Evolutionary conservation across 805 yeast genomes (phyloP), one percentile per base, ranked within the genome.

Genomic region (Monosporozyma aerobia): DNA sequence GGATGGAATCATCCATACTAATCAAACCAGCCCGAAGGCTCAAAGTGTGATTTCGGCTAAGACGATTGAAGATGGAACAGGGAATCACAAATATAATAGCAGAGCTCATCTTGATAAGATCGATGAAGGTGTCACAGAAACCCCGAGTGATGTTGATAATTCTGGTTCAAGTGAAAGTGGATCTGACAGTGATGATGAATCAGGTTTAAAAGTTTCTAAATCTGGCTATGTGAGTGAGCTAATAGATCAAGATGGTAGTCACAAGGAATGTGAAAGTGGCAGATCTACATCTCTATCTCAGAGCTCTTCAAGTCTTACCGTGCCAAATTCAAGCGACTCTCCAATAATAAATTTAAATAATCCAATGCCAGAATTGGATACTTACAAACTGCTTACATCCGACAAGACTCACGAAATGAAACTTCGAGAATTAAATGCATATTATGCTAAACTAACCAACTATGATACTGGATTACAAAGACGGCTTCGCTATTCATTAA

Each of bases 381-480:
- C 73, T 73, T 56, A 69, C 68, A 55, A 75, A 69, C 13, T 81
- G 75, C 50, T 68, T 5, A 50, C 40, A 3, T 41, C 62, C 1
- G 27, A 56, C 4, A 45, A 46, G n/a, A 16, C 40, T n/a, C 67
- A 60, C 52, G 51, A 55, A 1, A 27, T 48, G 3, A 69, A 68
- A 48, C 53, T 66, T n/a, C 50, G 56, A n/a, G 60, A 61, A 47
- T 52, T 69, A 32, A 57, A 57, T 14, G 41, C 48, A 6, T 19
- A 69, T 76, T 55, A 63, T 54, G 23, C 74, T 70, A 53, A 79
- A 76, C 41, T 69, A 51, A 53, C 64, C 1, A 70, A 68, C 6
- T 74, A 72, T 56, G 82, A 82, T 49, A 73, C 83, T 0, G 87
- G 87, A 1, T 65, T 84, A n/a, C 74, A 74, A 25, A 69, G 73